Evolutionary conservation across 2,329 filamentous ascomycete genomes (phyloP), one percentile per base, ranked within the genome.

Genomic region (Aaosphaeria pasadenensis): DNA sequence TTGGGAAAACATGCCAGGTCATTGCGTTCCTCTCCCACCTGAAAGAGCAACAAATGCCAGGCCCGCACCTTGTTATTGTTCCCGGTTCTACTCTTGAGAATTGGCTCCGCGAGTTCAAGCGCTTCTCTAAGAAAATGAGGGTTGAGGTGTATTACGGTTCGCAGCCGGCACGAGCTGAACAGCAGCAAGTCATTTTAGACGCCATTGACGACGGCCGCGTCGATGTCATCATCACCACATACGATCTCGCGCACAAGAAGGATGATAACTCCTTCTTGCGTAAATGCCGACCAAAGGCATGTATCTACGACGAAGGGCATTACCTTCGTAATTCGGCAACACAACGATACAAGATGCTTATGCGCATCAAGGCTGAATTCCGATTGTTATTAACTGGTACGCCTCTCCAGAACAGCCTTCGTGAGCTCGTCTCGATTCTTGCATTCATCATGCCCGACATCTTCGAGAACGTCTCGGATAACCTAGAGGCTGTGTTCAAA

Each of bases 1-100:
- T 83, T 38, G 94, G 94, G 41, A 99, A 99, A 77, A 99, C 94
- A 0, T 96, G 91, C 60, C 92, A 99, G 63, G 90, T 97, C 52
- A 96, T 99, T 57, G 85, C 90, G 0, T 90, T 99, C 60, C 79
- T 99, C 41, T 88, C 90, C 11, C 86, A 96, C 59, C 76, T 99
- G 29, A 84, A 88, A 11, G 84, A 91, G 62, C 82, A 82, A 30
- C 83, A 73, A 53, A 78, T 74, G 64, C 83, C 63, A 75, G 90
- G 89, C 62, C 90, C 75, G 74, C 84, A 96, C 65, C 74, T 99
- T 33, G 82, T 99, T 35, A 85, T 99, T 30, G 94, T 97, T 1
- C 94, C 94, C 5, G 88, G 90, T 0, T 96, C 92, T 1, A 96
- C 92, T 0, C 81, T 96, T 7, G 92, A 96, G 63, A 99, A 99